These are phyloP conservation scores for Scutellaria galericulata DNA, from an alignment of 257 asterid genomes.

Conservation along the genomic window DNA sequence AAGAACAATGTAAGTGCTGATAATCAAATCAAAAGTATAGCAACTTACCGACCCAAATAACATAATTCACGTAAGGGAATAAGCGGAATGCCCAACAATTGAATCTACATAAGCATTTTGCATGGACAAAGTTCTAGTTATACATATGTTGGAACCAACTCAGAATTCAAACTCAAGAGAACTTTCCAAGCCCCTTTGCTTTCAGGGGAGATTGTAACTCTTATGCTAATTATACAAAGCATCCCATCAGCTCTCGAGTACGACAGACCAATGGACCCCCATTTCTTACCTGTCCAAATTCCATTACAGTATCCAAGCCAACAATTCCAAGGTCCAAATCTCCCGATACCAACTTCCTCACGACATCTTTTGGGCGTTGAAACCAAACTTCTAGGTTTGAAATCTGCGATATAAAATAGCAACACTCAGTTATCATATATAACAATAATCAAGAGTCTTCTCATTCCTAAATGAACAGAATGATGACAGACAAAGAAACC, in stretches of 20 bases:
- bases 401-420: constrained; percentile 55
- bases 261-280: constrained; percentile 24
- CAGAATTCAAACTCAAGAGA: constrained; percentile 17
- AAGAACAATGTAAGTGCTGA: constrained; percentile 35
- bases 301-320: constrained; percentile 84
- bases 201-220: constrained; percentile 19
- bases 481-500: neutral
- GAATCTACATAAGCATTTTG: neutral
- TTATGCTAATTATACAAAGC: constrained; percentile 23
- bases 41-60: constrained; percentile 7
- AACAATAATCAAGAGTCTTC: constrained; percentile 20
- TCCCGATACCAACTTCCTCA: constrained; percentile 90
- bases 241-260: constrained; percentile 22
- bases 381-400: constrained; percentile 90
- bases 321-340: constrained; percentile 98
- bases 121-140: neutral
- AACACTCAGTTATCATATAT: constrained; percentile 21
- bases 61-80: neutral
- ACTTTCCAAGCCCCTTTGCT: constrained; percentile 8
- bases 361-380: constrained; percentile 97
- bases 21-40: constrained; percentile 19
- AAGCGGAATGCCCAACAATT: constrained; percentile 3
- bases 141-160: constrained; percentile 10
- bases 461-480: constrained; percentile 6
- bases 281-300: constrained; percentile 76